Evolutionary conservation across 345 rosid species (phyloP), one percentile per base, ranked within the genome.

Genomic region (Aquilaria malaccensis): DNA sequence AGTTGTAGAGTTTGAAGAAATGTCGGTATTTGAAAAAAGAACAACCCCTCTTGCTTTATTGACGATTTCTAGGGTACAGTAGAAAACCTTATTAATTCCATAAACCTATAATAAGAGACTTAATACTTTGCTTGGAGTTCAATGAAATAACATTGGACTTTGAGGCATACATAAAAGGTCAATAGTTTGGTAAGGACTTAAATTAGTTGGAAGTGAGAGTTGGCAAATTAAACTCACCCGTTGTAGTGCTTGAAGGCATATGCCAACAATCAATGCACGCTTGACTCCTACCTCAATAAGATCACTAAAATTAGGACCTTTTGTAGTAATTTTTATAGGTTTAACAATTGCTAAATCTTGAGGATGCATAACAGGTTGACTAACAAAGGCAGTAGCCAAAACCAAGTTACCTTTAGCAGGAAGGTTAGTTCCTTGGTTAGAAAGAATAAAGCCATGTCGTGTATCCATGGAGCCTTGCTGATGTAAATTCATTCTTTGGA

Each of bases 11-110:
- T 74, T 79, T 31, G 96, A 58, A 63, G 87, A 32, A 56, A 91
- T 59, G 52, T 96, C 96, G 65, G 84, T 33, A 74, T 75, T 68
- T 58, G 79, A 63, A 53, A 91, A 82, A 55, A 91, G 91, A 73
- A 89, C 81, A 63, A 77, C 81, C 0, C 84, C 96, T 7, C 96
- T 96, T 15, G 96, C 89, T 7, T 87, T 65, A 62, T 87, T 87
- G n/a, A 87, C 80, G 71, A 91, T 91, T 76, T 91, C 96, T 67
- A 95, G 97, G 33, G 97, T 91, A 72, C 87, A 91, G 70, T 87
- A 91, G 55, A 87, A 83, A 56, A 91, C 92, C 50, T 95, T 96
- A 45, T 83, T 86, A 67, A 91, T 91, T 49, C 97, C 97, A 32
- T 96, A 81, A 76, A 91, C 81, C 97, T 87, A 76, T 72, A 69